Conservation (phyloP, 371 early-diverging fungal species). For the Mucor sp. region DNA sequence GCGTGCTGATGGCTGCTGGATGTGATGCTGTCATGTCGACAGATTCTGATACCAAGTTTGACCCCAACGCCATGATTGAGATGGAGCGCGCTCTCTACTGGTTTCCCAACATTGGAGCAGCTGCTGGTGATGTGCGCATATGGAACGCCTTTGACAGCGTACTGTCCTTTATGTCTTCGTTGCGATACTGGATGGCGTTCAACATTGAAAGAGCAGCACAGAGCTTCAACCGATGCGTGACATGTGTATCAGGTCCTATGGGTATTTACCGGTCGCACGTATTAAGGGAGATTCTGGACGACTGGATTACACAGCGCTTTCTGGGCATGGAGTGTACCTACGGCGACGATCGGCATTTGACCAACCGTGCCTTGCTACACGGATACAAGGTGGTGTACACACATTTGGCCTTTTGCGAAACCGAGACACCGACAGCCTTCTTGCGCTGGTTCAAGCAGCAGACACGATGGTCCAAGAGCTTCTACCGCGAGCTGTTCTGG, state of each 20-base stretch:
- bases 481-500: slow-evolving; percentile 65
- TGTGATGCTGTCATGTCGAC: slow-evolving; percentile 65
- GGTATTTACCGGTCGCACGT: slow-evolving; percentile 62
- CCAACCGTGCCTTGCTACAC: slow-evolving; percentile 56
- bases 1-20: slow-evolving; percentile 52
- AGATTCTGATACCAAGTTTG: slow-evolving; percentile 68
- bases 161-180: slow-evolving; percentile 61
- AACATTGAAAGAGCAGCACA: slow-evolving; percentile 72
- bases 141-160: slow-evolving; percentile 55
- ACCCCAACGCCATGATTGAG: slow-evolving; percentile 52
- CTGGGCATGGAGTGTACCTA: slow-evolving; percentile 66
- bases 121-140: slow-evolving; percentile 68
- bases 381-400: slow-evolving; percentile 64
- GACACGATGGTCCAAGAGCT: slow-evolving; percentile 72
- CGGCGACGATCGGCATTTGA: slow-evolving; percentile 70
- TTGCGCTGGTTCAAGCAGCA: slow-evolving; percentile 71
- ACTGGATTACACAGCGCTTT: slow-evolving; percentile 62
- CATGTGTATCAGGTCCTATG: slow-evolving; percentile 72
- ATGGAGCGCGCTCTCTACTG: slow-evolving; percentile 55
- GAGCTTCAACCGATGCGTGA: slow-evolving; percentile 62
- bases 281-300: slow-evolving; percentile 56
- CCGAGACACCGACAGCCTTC: slow-evolving; percentile 61
- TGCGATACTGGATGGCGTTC: slow-evolving; percentile 74
- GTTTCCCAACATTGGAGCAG: slow-evolving; percentile 59
- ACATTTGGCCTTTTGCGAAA: slow-evolving; percentile 64